Percentiles rank a stretch among this genome's conserved stretches.
phyloP scores from a whole-genome alignment of 257 asterid genomes.

The Lycium ferocissimum region DNA sequence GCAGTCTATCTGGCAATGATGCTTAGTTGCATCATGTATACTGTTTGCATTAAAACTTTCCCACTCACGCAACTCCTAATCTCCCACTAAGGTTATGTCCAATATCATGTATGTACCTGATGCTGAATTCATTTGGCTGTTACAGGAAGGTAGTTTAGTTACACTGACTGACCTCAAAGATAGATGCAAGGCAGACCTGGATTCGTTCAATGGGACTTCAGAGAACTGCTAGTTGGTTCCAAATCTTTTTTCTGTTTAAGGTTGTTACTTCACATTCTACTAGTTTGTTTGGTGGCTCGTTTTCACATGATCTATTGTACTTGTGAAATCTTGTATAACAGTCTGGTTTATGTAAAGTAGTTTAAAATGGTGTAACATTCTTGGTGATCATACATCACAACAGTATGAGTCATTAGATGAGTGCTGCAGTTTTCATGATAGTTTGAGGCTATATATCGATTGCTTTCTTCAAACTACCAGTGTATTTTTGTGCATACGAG shows the following conservation, averaged over 20 bases:
- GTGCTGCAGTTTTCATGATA: background rate
- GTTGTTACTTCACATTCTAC: background rate
- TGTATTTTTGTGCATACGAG: background rate
- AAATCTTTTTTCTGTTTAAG: constrained; percentile 36
- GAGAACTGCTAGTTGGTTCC: constrained; percentile 44
- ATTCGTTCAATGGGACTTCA: constrained; percentile 39
- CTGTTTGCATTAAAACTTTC: background rate
- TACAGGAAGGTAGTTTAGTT: constrained; percentile 67
- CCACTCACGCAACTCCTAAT: background rate
- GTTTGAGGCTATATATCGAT: background rate
- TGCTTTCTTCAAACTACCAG: background rate
- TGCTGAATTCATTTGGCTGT: constrained; percentile 15
- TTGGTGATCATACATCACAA: background rate
- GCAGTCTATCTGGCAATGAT: background rate
- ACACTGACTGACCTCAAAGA: constrained; percentile 63
- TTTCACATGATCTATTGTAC: background rate
- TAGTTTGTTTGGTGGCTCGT: constrained; percentile 22
- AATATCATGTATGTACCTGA: background rate
- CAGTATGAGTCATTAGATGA: background rate
- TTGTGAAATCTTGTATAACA: background rate
- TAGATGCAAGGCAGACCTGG: constrained; percentile 67
- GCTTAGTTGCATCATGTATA: constrained; percentile 1
- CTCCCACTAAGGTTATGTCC: background rate
- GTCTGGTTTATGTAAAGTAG: constrained; percentile 12
- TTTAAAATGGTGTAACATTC: constrained; percentile 15